Evolutionary conservation across 768 basidiomycete species (phyloP).

Genomic region (Gyrodon lividus): DNA sequence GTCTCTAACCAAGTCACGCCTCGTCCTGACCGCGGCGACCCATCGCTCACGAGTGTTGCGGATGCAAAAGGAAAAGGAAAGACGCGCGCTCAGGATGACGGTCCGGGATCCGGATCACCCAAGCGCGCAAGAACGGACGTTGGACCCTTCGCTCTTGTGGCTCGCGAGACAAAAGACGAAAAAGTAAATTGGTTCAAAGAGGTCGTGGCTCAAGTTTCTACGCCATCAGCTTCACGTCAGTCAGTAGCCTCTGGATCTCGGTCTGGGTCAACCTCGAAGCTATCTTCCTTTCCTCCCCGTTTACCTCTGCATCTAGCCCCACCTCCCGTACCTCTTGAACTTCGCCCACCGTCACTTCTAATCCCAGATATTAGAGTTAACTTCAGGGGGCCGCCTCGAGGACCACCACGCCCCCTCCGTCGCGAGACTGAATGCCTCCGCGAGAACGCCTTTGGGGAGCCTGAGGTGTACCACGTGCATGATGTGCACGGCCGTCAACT

Average conservation of each 20-base stretch:
- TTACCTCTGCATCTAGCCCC: background rate
- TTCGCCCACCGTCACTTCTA: background rate
- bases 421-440: slow-evolving; percentile 4
- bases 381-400: background rate
- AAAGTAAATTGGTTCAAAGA: background rate
- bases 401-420: background rate
- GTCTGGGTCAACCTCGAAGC: background rate
- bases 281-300: background rate
- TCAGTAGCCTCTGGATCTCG: background rate
- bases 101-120: background rate
- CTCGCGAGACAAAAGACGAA: background rate
- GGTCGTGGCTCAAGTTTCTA: background rate
- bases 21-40: background rate
- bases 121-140: background rate
- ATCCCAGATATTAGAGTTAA: background rate
- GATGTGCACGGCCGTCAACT: background rate
- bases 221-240: background rate
- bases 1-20: background rate
- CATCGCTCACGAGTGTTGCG: background rate
- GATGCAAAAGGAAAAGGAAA: background rate
- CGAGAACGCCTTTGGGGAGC: slow-evolving; percentile 1
- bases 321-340: background rate
- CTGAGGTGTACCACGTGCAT: slow-evolving; percentile 1
- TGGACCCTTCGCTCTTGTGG: background rate
- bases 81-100: background rate